Conservation (phyloP, 352 stramenopile species). For the Aphanomyces euteiches region DNA sequence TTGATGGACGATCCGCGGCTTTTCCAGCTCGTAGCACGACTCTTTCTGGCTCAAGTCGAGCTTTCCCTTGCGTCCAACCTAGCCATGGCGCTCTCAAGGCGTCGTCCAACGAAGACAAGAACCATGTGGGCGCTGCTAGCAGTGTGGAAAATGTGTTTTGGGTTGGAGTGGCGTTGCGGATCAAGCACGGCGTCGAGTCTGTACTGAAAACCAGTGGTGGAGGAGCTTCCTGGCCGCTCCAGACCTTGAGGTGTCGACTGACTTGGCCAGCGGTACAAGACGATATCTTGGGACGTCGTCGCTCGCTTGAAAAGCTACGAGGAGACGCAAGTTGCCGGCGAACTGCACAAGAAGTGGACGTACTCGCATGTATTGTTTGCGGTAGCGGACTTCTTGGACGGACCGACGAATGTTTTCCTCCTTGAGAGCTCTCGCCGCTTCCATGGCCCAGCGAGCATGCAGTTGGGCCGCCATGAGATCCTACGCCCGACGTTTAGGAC, state of each 20-base stretch:
- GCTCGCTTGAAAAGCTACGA: conserved; percentile 18
- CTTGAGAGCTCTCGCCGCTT: conserved; percentile 14
- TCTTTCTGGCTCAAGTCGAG: conserved; percentile 6
- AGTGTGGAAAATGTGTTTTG: conserved; percentile 27
- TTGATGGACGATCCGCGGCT: not conserved
- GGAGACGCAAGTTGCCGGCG: not conserved
- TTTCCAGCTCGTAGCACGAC: conserved; percentile 9
- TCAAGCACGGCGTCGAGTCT: conserved; percentile 21
- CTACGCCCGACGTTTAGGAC: not conserved
- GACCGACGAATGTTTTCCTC: conserved; percentile 4
- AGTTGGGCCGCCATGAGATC: conserved; percentile 18
- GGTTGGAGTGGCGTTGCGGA: conserved; percentile 5
- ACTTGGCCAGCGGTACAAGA: conserved; percentile 25
- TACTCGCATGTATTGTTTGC: conserved; percentile 27
- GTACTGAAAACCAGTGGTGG: not conserved
- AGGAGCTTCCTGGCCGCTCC: not conserved
- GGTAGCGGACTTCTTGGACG: conserved; percentile 6
- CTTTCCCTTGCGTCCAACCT: conserved; percentile 29
- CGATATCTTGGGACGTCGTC: conserved; percentile 6
- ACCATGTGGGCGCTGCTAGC: conserved; percentile 22
- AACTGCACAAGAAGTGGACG: not conserved
- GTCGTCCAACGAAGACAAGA: not conserved
- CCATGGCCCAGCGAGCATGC: conserved; percentile 19
- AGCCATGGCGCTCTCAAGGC: not conserved
- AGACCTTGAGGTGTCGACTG: not conserved